A percentile compares a stretch with the other conserved stretches of the same genome.
Evolutionary conservation across 305 asterid species (phyloP).

Genomic region (Plantago rigida): DNA sequence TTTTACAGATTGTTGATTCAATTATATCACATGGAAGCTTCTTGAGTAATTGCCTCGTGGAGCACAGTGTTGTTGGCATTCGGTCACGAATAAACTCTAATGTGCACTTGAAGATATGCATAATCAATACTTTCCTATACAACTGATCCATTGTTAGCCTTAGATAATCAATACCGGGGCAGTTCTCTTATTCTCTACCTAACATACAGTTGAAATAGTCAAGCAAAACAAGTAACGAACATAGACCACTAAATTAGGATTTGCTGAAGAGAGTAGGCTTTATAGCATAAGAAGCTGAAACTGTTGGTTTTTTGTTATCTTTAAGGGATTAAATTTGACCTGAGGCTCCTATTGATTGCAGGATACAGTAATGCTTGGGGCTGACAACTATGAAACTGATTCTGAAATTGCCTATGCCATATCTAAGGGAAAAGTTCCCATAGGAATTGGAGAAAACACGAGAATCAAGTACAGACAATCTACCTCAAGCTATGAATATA

Average conservation of each 20-base stretch:
- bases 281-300: background rate
- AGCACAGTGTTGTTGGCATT: conserved; percentile 83
- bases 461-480: conserved; percentile 58
- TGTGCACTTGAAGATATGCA: conserved; percentile 57
- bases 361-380: conserved; percentile 96
- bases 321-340: conserved; percentile 10
- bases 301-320: background rate
- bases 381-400: conserved; percentile 83
- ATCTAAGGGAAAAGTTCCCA: conserved; percentile 76
- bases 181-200: no score
- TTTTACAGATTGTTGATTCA: conserved; percentile 72
- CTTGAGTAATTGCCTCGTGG: conserved; percentile 62
- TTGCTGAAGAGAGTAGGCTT: background rate
- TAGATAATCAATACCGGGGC: background rate
- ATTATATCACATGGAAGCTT: conserved; percentile 85
- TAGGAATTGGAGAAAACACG: conserved; percentile 86
- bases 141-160: background rate
- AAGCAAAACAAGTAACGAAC: no score
- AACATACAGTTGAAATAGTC: no score
- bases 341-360: conserved; percentile 26
- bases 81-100: conserved; percentile 80
- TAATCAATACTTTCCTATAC: background rate
- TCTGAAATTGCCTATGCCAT: conserved; percentile 54
- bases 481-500: conserved; percentile 15
- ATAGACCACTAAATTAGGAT: background rate